Base-by-base conservation (phyloP, 1,139 yeast genomes). In the Candida sanyaensis region DNA sequence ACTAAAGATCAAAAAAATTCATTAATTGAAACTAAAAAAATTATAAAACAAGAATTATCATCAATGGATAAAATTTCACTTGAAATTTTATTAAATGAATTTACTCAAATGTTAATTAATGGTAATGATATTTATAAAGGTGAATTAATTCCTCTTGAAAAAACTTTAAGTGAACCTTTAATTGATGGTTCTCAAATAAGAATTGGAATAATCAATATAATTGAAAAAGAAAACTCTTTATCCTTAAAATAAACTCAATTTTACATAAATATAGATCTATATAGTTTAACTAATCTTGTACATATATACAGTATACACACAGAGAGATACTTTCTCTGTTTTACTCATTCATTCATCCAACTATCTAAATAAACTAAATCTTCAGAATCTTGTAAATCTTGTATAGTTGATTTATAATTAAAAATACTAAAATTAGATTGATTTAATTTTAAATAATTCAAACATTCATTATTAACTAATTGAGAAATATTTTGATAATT, bases 311-410 rank as follows among this genome's bases (percentile, higher is more conserved):
- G n/a, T n/a, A n/a, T n/a, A n/a, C n/a, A n/a, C n/a, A n/a, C n/a
- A n/a, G n/a, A n/a, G n/a, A n/a, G n/a, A n/a, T n/a, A n/a, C n/a
- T n/a, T n/a, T n/a, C n/a, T n/a, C n/a, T n/a, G n/a, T n/a, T n/a
- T n/a, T n/a, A n/a, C n/a, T n/a, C n/a, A n/a, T n/a, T n/a, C 49
- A 43, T 50, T 50, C 38, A 47, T 47, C 78, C 78, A 75, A 17
- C 74, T 63, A 51, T 75, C 80, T 54, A 75, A 63, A 54, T 70
- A 69, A 4, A 69, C 72, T 48, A 65, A 54, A 50, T 75, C 80
- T 27, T 63, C 61, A 26, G 65, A 67, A 28, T 69, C 69, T 34
- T 63, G 67, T 9, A 68, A 68, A 24, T 66, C 69, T 44, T 59
- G 61, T 4, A 68, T 58, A 5, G 66, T 69, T 21, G 65, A 56